phyloP scores from a whole-genome alignment of 23 red algal species.

The Porphyridium purpureum region DNA sequence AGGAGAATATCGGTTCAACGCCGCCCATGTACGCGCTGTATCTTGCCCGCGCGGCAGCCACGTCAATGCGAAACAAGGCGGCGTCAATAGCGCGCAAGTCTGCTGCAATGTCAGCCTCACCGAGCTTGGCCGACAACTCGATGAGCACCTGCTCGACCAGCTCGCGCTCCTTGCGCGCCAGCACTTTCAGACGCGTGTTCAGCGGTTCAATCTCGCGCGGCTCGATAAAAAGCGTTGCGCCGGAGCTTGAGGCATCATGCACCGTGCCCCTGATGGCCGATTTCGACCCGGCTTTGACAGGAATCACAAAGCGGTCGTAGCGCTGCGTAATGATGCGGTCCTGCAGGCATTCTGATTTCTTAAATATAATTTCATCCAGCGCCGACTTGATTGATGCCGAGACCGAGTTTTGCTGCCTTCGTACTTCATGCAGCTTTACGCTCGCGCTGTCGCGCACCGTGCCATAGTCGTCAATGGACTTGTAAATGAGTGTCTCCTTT shows the following conservation, averaged over 20 bases:
- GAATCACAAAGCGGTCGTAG: slow-evolving; percentile 81
- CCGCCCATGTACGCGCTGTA: slow-evolving; percentile 19
- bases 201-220: slow-evolving; percentile 28
- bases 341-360: slow-evolving; percentile 43
- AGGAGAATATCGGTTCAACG: slow-evolving; percentile 25
- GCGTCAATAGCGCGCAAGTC: slow-evolving; percentile 10
- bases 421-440: slow-evolving; percentile 18
- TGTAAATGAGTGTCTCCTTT: slow-evolving; percentile 16
- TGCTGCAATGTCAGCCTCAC: slow-evolving; percentile 11
- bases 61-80: slow-evolving; percentile 35
- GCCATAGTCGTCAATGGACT: slow-evolving; percentile 37
- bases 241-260: slow-evolving; percentile 66
- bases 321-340: slow-evolving; percentile 38
- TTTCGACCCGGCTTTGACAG: slow-evolving; percentile 63
- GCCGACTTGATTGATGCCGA: neutral
- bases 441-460: slow-evolving; percentile 30
- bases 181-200: slow-evolving; percentile 27
- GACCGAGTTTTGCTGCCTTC: slow-evolving; percentile 9
- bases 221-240: slow-evolving; percentile 69
- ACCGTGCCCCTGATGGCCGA: slow-evolving; percentile 36
- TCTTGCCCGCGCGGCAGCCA: slow-evolving; percentile 47
- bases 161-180: slow-evolving; percentile 43
- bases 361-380: slow-evolving; percentile 25
- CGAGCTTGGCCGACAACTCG: slow-evolving; percentile 16
- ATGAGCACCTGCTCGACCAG: slow-evolving; percentile 23